Conservation (phyloP, 306 rosid genomes). For the Sesbania bispinosa region DNA sequence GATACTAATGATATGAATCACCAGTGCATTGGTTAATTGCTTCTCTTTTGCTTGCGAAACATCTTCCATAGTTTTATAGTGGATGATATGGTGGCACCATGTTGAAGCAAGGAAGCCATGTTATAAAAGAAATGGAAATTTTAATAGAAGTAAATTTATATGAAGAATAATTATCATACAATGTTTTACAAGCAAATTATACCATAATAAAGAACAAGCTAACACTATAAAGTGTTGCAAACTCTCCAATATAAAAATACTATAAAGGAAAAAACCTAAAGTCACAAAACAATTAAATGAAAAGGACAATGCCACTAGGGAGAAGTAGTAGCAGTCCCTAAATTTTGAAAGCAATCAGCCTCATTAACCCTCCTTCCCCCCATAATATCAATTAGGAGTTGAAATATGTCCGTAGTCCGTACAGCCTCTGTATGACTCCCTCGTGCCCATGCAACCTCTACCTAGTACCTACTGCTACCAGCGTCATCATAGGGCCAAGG, state of each 20-base stretch:
- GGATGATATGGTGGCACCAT: not conserved
- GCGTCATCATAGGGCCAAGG: too few species aligned
- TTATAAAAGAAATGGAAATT: not conserved
- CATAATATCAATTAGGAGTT: not conserved
- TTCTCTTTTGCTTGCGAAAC: constrained; percentile 3
- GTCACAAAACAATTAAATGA: not conserved
- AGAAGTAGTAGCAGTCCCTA: not conserved
- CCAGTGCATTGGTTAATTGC: not conserved
- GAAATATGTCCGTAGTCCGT: too few species aligned
- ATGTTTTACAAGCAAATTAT: too few species aligned
- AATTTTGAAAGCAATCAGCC: not conserved
- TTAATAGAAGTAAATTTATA: not conserved
- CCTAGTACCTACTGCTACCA: too few species aligned
- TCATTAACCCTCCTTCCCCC: not conserved
- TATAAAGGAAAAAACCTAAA: not conserved
- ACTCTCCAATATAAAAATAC: not conserved
- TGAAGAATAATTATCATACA: not conserved
- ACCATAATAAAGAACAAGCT: too few species aligned
- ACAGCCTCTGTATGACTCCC: too few species aligned
- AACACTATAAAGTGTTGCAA: too few species aligned
- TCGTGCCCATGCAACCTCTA: too few species aligned
- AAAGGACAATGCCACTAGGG: not conserved
- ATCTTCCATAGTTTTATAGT: not conserved
- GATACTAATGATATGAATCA: not conserved
- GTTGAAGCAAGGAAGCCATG: not conserved